Base-by-base conservation (phyloP, 1,139 yeast species). In the Debaryomycetaceae sp. region DNA sequence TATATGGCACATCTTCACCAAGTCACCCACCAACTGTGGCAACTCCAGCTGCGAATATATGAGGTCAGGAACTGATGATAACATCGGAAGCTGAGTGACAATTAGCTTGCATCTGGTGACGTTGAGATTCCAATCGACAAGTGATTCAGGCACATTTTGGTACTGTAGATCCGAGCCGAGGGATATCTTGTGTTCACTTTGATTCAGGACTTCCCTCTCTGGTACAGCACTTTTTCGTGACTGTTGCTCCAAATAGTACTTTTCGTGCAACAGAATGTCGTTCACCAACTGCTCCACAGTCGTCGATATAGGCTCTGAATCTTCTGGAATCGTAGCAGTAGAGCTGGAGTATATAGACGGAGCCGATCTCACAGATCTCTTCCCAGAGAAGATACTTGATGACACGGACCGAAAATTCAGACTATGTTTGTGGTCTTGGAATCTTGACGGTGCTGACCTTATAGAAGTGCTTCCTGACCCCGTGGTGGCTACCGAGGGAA, bases 271-370 rank as follows among this genome's bases (percentile, higher is more conserved):
- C 24, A 63, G 67, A 6, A 73, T 66, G 50, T 73, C 78, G 49
- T 71, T 72, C 34, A 74, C 72, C 34, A 73, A 57, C 53, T 73
- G 78, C 46, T 74, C 79, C 5, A 74, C 73, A 0, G 77, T 72
- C 31, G 69, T 67, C 24, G 74, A 60, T 3, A 70, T 57, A 2
- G 76, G 77, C 47, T 71, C 78, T 44, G 68, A 58, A 49, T 74
- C 78, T 54, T 73, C 79, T 1, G 79, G 79, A 34, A 74, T 73
- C 14, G 78, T 74, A 34, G 74, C 77, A 1, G 77, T 72, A 23
- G 74, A 67, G 39, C 63, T 59, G 36, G 75, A 68, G 51, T 72
- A 72, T 31, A 72, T 60, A 22, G 75, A 69, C 1, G 78, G 78
- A 0, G 78, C 77, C 6, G 73, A 66, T 27, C 78, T 57, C 8